Conservation (phyloP, 2,329 filamentous ascomycete species). For the Ceratocystiopsis brevicomis region DNA sequence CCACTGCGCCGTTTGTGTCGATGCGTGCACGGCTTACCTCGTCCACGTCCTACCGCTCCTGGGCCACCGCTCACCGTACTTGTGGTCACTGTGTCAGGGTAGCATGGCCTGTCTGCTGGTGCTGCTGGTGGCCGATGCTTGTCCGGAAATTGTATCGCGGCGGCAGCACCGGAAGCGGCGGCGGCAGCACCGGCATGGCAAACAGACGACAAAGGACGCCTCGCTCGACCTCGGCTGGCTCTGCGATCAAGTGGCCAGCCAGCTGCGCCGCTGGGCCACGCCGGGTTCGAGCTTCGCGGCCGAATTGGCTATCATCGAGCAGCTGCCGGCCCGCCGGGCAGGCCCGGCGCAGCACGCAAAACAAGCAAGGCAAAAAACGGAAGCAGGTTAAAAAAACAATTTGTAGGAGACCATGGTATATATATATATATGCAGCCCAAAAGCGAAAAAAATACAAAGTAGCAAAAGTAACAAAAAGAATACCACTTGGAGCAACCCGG, state of each 20-base stretch:
- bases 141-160: constrained; percentile 9
- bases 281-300: constrained; percentile 16
- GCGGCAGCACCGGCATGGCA: not conserved
- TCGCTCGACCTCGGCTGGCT: constrained; percentile 12
- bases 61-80: constrained; percentile 18
- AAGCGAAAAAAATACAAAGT: too few species aligned
- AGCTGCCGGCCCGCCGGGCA: constrained; percentile 1
- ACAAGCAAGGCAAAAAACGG: too few species aligned
- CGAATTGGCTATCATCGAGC: constrained; percentile 7
- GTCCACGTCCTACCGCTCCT: constrained; percentile 18
- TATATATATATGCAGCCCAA: too few species aligned
- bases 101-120: constrained; percentile 18
- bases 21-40: constrained; percentile 18
- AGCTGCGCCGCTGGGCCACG: constrained; percentile 15
- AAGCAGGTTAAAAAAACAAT: too few species aligned
- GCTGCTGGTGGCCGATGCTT: constrained; percentile 16
- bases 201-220: too few species aligned
- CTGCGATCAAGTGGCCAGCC: constrained; percentile 13
- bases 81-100: constrained; percentile 19
- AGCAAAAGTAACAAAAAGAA: too few species aligned
- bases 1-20: constrained; percentile 17
- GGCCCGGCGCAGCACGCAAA: too few species aligned
- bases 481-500: too few species aligned
- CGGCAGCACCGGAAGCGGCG: not conserved
- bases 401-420: too few species aligned